Evolutionary conservation across 192 early-diverging fungal species (phyloP).

Genomic region (Backusella tarrabulga): DNA sequence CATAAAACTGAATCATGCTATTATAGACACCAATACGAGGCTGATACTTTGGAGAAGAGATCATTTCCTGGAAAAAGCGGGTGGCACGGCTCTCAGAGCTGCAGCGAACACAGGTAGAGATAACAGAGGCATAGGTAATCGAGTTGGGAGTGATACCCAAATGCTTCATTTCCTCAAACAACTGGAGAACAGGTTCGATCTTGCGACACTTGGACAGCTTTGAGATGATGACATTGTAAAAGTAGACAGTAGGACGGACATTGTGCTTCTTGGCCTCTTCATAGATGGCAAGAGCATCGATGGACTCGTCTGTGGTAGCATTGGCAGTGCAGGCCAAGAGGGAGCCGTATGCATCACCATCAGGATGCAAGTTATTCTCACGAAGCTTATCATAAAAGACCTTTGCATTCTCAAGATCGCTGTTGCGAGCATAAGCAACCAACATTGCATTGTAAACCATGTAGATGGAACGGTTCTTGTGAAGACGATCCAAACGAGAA

Average conservation of each 20-base stretch:
- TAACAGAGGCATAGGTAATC: conserved; percentile 55
- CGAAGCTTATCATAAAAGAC: conserved; percentile 41
- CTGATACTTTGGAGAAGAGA: conserved; percentile 39
- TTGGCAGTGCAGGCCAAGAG: conserved; percentile 43
- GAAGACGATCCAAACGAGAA: neutral
- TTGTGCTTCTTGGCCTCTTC: conserved; percentile 51
- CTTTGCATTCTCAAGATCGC: conserved; percentile 44
- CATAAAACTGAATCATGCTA: conserved; percentile 59
- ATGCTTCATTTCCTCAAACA: conserved; percentile 56
- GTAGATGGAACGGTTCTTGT: neutral
- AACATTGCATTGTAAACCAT: conserved; percentile 40
- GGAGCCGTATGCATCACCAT: conserved; percentile 51
- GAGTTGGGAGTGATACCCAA: conserved; percentile 48
- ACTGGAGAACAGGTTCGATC: conserved; percentile 42
- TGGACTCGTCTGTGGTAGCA: conserved; percentile 44
- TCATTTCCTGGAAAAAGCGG: conserved; percentile 50
- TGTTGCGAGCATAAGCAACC: conserved; percentile 44
- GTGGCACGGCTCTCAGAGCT: conserved; percentile 46
- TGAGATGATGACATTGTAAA: conserved; percentile 60
- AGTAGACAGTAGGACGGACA: conserved; percentile 49
- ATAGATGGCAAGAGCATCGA: conserved; percentile 48
- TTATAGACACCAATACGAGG: conserved; percentile 57
- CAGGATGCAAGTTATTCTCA: conserved; percentile 18
- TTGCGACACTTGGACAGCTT: conserved; percentile 55
- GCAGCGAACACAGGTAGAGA: conserved; percentile 55